Percentiles rank a stretch among this genome's conserved stretches.
Conservation (phyloP, 208 protist genomes). For the Trypanosoma cruzi region DNA sequence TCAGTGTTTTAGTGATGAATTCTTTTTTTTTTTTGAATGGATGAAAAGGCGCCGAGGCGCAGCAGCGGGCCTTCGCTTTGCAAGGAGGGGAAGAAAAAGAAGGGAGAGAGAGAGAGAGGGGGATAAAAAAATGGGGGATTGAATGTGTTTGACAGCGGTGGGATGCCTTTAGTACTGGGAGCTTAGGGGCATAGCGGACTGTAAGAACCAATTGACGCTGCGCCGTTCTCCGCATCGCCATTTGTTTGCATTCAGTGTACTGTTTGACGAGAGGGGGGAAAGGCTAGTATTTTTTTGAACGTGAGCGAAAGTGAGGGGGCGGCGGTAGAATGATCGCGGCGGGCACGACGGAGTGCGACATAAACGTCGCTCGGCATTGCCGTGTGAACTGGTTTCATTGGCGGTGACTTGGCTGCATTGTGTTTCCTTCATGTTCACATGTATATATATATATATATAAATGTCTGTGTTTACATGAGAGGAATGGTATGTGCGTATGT, state of each 20-base stretch:
- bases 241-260: not conserved
- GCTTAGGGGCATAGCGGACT: too few relatives aligned
- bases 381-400: not conserved
- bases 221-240: not conserved
- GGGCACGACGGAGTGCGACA: not conserved
- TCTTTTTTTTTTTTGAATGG: constrained; percentile 3
- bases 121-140: not conserved
- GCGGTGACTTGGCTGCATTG: not conserved
- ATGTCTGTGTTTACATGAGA: too few relatives aligned
- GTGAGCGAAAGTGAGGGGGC: not conserved
- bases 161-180: too few relatives aligned
- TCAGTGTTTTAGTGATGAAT: constrained; percentile 13
- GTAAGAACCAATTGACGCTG: not conserved
- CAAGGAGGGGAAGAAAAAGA: not conserved
- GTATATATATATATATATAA: not conserved
- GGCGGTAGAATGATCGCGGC: not conserved
- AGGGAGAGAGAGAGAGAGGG: not conserved
- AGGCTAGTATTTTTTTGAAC: not conserved
- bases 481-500: too few relatives aligned
- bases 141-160: too few relatives aligned
- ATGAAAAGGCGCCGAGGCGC: not conserved
- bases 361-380: not conserved
- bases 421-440: not conserved
- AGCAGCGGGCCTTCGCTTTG: not conserved
- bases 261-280: not conserved